Base-by-base conservation (phyloP, 2,329 filamentous ascomycete genomes). In the Alternaria arbusti region DNA sequence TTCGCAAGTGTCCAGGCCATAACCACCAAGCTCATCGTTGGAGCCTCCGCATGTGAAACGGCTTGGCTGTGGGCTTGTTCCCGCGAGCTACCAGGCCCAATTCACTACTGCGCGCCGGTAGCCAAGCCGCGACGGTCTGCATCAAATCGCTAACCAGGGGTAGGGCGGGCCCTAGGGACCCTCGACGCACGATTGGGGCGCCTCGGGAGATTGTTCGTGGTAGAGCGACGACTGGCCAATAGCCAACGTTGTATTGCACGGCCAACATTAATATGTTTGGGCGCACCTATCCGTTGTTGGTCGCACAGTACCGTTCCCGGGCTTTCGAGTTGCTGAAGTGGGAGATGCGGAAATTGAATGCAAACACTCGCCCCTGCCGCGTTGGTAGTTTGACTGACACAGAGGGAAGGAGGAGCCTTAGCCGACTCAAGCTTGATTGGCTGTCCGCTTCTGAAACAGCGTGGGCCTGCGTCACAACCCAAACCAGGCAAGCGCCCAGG, bases 21-120 rank as follows among this genome's bases (percentile, higher is more conserved):
- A 64, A 70, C 59, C 66, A 75, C 72, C 76, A 79, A 74, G 75
- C 74, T 75, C 69, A 69, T 65, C 71, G 68, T 71, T 70, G 74
- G 69, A 63, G 64, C 66, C 64, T 66, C 54, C 55, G 74, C 71
- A 74, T 76, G 69, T 79, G 77, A 79, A 79, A 79, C 77, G 61
- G 57, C 76, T 78, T 77, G 75, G 76, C 75, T 43, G 28, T 62
- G 63, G 68, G 69, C 66, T 70, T 55, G 67, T 69, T 74, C 70
- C 74, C 75, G 73, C 66, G 57, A 60, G 23, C 51, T 57, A 65
- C 72, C 67, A 73, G 73, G 63, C 69, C 72, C 63, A 40, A 70
- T 74, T 70, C 64, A 68, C 65, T 32, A 44, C 25, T 61, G 59
- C 61, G 30, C 67, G 65, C 71, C 70, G 72, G 43, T 51, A 36